Base-by-base conservation (phyloP, 2,329 filamentous ascomycete genomes). In the Ascochyta viciae-villosae region DNA sequence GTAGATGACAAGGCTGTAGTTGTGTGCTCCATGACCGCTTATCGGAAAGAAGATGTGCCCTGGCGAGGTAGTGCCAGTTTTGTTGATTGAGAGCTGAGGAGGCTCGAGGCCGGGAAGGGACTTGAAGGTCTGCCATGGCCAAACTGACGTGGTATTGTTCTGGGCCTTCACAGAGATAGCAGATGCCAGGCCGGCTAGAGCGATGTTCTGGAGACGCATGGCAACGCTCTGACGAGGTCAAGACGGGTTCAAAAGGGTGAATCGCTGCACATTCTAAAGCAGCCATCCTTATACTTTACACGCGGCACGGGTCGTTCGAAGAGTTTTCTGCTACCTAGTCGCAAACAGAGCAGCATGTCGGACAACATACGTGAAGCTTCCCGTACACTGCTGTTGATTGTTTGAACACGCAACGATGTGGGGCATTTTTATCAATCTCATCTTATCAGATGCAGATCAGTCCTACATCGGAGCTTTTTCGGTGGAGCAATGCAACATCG, bases 51-150 rank as follows among this genome's bases (percentile, higher is more conserved):
- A 53, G 3, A 60, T 23, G 9, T 42, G n/a, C 3, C 54, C 48
- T 3, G 52, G 52, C 10, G 57, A 45, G 3, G 40, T 53, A 5
- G 27, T 19, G 8, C 29, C 49, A 5, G 50, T 47, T 9, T 47
- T 50, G 23, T 43, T 46, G 26, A 60, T 47, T 6, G 46, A 23
- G 12, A 60, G 53, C 34, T 53, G 19, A 1, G 57, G 57, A n/a
- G 57, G 57, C 40, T 53, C 44, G 15, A 40, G 44, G 10, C 40
- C 53, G 0, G 57, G 48, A n/a, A 49, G 39, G 3, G 57, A 57
- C 22, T 50, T 53, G 37, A 53, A 60, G 29, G 45, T 57, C 26
- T 60, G 53, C 43, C 37, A 60, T 53, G 57, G 53, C 48, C 57
- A 57, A 23, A 33, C 26, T 10, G 48, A 33, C 13, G 31, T 33